Conservation (phyloP, 2,329 filamentous ascomycete genomes). For the Xylaria sp. region DNA sequence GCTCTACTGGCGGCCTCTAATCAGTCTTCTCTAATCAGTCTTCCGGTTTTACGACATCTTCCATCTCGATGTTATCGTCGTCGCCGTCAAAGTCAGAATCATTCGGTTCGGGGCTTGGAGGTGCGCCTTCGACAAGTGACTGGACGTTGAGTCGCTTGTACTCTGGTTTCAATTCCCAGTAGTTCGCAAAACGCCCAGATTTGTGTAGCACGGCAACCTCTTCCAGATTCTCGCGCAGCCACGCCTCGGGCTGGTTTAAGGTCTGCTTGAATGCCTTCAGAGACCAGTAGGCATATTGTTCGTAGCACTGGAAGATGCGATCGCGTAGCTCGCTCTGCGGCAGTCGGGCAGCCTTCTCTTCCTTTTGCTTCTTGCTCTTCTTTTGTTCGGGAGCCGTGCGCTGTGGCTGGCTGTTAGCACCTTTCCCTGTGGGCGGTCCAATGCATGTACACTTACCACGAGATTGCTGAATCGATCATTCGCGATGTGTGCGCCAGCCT, state of each 20-base stretch:
- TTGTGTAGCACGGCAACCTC: constrained; percentile 86
- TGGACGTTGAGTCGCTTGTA: constrained; percentile 67
- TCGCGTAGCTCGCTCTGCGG: constrained; percentile 89
- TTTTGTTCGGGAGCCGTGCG: constrained; percentile 58
- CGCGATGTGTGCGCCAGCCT: constrained; percentile 65
- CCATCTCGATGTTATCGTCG: constrained; percentile 78
- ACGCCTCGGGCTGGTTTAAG: constrained; percentile 91
- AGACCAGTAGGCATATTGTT: constrained; percentile 90
- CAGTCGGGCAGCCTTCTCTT: constrained; percentile 77
- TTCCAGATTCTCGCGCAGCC: constrained; percentile 85
- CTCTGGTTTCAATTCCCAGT: constrained; percentile 82
- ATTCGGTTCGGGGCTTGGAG: constrained; percentile 56
- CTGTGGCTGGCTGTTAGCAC: constrained; percentile 39
- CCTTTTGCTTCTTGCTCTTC: constrained; percentile 74
- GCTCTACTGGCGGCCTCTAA: background rate
- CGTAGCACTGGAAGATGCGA: constrained; percentile 84
- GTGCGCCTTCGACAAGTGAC: constrained; percentile 61
- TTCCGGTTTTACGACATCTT: constrained; percentile 69
- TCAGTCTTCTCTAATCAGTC: constrained; percentile 22
- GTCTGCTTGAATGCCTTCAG: constrained; percentile 83
- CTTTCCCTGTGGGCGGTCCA: background rate
- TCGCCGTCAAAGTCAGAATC: constrained; percentile 73
- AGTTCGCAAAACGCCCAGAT: constrained; percentile 84
- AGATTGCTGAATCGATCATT: constrained; percentile 62
- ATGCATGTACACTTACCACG: constrained; percentile 62